Percentiles rank a stretch among this genome's conserved stretches.
phyloP scores from a whole-genome alignment of 352 stramenopile genomes.

The Phytopythium litorale region DNA sequence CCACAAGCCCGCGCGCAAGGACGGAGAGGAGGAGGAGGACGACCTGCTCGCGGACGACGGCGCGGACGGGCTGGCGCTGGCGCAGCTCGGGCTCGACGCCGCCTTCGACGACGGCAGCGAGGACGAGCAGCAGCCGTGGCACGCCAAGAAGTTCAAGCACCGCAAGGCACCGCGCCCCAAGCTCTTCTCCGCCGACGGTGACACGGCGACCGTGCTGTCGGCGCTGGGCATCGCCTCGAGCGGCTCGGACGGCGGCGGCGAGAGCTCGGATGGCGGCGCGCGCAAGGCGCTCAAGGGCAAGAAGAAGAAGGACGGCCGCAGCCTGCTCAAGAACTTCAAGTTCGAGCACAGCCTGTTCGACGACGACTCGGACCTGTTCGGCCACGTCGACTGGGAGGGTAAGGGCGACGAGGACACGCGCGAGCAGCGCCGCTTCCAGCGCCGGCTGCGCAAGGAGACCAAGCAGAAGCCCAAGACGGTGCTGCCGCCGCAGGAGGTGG shows the following conservation, averaged over 20 bases:
- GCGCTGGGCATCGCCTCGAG: conserved; percentile 23
- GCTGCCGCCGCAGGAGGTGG: conserved; percentile 60
- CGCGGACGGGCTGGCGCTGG: conserved; percentile 31
- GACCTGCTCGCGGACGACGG: conserved; percentile 14
- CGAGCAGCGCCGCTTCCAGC: conserved; percentile 62
- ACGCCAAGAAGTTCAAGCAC: conserved; percentile 41
- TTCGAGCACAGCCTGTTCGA: conserved; percentile 88
- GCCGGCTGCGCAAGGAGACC: conserved; percentile 47
- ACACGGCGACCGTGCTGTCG: conserved; percentile 27
- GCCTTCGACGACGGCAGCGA: conserved; percentile 11
- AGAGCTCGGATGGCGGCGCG: conserved; percentile 7
- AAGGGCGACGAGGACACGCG: conserved; percentile 42
- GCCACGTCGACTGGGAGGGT: conserved; percentile 72
- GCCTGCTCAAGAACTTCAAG: conserved; percentile 76
- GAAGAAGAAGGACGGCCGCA: conserved; percentile 72
- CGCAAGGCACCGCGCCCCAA: conserved; percentile 32
- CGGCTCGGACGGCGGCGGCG: conserved; percentile 3
- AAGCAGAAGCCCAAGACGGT: conserved; percentile 34
- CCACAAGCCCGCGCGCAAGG: conserved; percentile 5
- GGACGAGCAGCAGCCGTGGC: conserved; percentile 17
- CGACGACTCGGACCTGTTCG: conserved; percentile 58
- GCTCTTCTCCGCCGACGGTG: conserved; percentile 26
- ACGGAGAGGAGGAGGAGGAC: conserved; percentile 12
- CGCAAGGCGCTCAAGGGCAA: conserved; percentile 68
- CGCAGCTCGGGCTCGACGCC: conserved; percentile 40